Conservation (phyloP, 2,329 filamentous ascomycete genomes). For the Pseudogymnoascus destructans region DNA sequence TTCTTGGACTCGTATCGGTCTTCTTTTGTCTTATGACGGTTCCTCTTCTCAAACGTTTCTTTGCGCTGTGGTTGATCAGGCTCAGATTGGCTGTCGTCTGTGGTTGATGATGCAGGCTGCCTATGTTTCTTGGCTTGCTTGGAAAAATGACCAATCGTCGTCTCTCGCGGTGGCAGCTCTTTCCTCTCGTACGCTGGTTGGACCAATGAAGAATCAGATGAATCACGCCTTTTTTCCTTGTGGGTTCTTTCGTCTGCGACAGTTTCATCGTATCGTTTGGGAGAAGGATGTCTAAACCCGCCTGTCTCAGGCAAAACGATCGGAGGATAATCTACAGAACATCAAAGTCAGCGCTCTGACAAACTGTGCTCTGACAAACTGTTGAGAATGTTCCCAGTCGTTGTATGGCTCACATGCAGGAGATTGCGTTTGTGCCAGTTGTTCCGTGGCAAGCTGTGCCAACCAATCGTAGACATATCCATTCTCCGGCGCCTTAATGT, state of each 20-base stretch:
- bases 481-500: neutral
- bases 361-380: neutral
- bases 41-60: conserved; percentile 31
- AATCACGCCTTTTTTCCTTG: neutral
- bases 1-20: conserved; percentile 40
- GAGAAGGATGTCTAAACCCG: neutral
- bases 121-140: neutral
- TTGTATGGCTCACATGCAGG: neutral
- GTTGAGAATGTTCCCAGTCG: neutral
- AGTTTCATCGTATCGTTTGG: neutral
- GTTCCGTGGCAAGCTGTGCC: neutral
- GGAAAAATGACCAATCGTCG: neutral
- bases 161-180: neutral
- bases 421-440: neutral
- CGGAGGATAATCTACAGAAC: neutral
- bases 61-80: neutral
- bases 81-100: neutral
- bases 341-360: neutral
- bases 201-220: neutral
- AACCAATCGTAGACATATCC: neutral
- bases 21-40: conserved; percentile 41
- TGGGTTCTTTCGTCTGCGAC: neutral
- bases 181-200: neutral
- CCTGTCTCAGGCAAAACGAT: neutral
- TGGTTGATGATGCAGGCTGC: neutral